Percentiles rank a stretch among this genome's conserved stretches.
phyloP scores from a whole-genome alignment of 2,329 filamentous ascomycete genomes.

The Fusarium sp. region DNA sequence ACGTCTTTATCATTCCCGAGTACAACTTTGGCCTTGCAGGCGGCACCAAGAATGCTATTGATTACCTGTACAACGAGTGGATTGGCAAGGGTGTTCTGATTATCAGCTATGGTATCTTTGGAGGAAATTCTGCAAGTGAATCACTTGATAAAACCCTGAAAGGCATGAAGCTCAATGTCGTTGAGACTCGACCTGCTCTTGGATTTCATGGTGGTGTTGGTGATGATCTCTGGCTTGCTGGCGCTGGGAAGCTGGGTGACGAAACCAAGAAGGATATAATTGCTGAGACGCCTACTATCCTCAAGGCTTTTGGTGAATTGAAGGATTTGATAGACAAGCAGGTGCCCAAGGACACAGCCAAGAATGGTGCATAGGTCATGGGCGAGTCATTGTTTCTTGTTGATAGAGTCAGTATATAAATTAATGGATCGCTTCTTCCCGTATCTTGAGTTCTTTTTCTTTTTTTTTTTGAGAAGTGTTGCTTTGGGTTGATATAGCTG shows the following conservation, averaged over 20 bases:
- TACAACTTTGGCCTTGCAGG: conserved; percentile 67
- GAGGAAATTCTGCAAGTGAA: neutral
- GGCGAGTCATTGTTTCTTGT: neutral
- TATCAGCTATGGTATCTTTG: conserved; percentile 28
- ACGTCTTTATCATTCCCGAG: conserved; percentile 61
- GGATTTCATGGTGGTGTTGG: conserved; percentile 4
- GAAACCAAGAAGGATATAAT: conserved; percentile 26
- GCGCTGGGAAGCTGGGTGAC: conserved; percentile 7
- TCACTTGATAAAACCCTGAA: neutral
- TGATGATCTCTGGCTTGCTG: conserved; percentile 20
- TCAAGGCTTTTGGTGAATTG: conserved; percentile 17
- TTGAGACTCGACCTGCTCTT: conserved; percentile 9
- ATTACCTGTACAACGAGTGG: conserved; percentile 69
- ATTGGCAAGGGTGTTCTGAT: conserved; percentile 20
- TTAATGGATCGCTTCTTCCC: neutral
- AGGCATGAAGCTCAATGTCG: conserved; percentile 23
- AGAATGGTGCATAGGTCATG: neutral
- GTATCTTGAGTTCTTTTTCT: too few species aligned
- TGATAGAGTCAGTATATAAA: neutral
- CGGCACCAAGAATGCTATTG: conserved; percentile 69
- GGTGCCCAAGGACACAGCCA: neutral
- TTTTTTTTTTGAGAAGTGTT: accelerated
- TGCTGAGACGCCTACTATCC: neutral
- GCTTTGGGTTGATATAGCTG: neutral
- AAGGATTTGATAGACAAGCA: conserved; percentile 7